Evolutionary conservation across 805 yeast genomes (phyloP).

Genomic region (Saccharomycopsis lassenensis): DNA sequence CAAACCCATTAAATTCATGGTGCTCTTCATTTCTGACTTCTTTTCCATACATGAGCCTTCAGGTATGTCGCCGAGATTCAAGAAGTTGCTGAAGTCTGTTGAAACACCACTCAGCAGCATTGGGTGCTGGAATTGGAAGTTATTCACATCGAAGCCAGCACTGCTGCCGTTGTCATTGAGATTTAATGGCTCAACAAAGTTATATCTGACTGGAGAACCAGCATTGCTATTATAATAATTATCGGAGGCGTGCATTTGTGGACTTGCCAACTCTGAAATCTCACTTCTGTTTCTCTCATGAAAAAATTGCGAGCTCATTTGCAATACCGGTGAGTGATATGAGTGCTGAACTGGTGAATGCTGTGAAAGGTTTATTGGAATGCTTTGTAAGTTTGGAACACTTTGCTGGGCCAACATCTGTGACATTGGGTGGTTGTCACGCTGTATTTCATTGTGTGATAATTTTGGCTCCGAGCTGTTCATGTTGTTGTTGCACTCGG

Average conservation of each 20-base stretch:
- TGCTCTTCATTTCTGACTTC: no score
- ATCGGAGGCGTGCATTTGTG: constrained; percentile 5
- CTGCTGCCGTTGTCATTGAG: no score
- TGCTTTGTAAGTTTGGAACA: not conserved
- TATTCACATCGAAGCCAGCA: no score
- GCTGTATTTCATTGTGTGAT: constrained; percentile 1
- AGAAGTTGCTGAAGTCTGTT: no score
- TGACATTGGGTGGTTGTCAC: not conserved
- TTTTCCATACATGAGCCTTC: no score
- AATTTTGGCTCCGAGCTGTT: constrained; percentile 27
- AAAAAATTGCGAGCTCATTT: not conserved
- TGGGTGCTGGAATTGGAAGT: no score
- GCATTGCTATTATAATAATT: constrained; percentile 5
- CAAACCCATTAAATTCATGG: no score
- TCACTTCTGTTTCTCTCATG: constrained; percentile 18
- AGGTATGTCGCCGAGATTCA: no score
- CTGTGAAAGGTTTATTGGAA: not conserved
- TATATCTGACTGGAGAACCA: not conserved
- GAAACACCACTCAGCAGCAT: no score
- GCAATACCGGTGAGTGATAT: constrained; percentile 4
- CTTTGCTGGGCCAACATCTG: not conserved
- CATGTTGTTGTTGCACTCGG: constrained; percentile 19
- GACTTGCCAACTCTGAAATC: constrained; percentile 15
- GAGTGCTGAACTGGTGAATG: not conserved
- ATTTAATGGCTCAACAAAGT: no score